Evolutionary conservation across 2,329 filamentous ascomycete genomes (phyloP).

Genomic region (Botrytis hyacinthi): DNA sequence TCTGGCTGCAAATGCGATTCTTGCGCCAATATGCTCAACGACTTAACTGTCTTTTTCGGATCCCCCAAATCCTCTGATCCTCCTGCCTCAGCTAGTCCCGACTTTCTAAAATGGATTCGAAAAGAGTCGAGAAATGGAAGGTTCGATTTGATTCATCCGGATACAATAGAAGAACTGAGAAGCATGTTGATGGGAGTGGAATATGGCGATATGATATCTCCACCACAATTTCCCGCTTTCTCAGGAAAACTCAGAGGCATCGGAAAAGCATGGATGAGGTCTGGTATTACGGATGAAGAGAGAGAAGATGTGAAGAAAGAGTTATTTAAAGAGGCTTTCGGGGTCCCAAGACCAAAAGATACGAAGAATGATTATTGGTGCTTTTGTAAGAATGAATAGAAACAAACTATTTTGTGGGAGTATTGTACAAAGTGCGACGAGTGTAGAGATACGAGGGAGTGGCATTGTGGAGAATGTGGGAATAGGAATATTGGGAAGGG

Average conservation of each 20-base stretch:
- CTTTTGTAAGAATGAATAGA: constrained; percentile 10
- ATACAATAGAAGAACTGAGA: constrained; percentile 8
- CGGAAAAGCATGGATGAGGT: neutral
- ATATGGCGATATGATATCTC: neutral
- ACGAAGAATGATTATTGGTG: constrained; percentile 9
- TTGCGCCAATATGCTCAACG: constrained; percentile 17
- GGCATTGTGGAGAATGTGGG: neutral
- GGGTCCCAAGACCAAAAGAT: neutral
- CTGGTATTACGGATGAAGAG: neutral
- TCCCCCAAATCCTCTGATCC: neutral
- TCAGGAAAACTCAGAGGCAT: neutral
- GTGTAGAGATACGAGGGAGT: constrained; percentile 3
- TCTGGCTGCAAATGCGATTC: constrained; percentile 8
- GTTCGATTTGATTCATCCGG: neutral
- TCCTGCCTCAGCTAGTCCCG: neutral
- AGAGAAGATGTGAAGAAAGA: neutral
- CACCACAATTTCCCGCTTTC: neutral
- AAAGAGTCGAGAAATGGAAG: constrained; percentile 5
- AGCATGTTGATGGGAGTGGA: constrained; percentile 5
- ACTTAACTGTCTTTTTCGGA: constrained; percentile 4
- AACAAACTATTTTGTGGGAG: neutral
- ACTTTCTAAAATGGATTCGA: constrained; percentile 16
- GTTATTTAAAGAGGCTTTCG: constrained; percentile 8
- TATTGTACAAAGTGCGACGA: neutral
- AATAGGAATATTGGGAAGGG: neutral